Conservation (phyloP, 2,329 filamentous ascomycete genomes). For the Pleomassaria siparia region DNA sequence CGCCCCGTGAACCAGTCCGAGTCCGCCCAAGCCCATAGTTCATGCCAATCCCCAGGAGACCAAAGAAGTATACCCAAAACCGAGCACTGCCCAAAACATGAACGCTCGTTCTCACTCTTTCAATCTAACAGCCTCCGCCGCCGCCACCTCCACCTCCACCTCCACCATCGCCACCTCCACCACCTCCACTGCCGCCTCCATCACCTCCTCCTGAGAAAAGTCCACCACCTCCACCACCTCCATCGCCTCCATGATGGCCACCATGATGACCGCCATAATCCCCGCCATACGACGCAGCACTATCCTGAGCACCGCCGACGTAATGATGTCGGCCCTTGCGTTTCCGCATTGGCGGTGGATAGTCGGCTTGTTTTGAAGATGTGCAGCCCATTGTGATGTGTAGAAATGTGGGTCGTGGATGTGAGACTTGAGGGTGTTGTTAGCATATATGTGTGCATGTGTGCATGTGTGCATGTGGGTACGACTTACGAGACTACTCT, state of each 20-base stretch:
- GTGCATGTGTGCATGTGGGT: no score
- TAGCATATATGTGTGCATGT: background rate
- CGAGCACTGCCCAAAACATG: background rate
- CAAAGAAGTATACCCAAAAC: background rate
- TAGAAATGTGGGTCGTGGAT: background rate
- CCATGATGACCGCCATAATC: slow-evolving; percentile 3
- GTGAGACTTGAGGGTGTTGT: background rate
- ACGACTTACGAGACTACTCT: no score
- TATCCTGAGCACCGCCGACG: background rate
- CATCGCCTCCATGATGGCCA: slow-evolving; percentile 6
- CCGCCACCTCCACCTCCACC: slow-evolving; percentile 9
- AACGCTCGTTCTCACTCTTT: background rate
- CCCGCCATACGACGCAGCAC: background rate
- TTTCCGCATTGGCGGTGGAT: slow-evolving; percentile 4
- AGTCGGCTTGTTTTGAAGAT: slow-evolving; percentile 2
- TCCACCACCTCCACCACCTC: slow-evolving; percentile 4
- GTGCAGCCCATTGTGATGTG: slow-evolving; percentile 7
- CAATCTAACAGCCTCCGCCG: slow-evolving; percentile 4
- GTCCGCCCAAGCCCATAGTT: background rate
- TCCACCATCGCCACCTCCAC: slow-evolving; percentile 4
- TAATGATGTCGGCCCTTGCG: background rate
- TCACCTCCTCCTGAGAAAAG: slow-evolving; percentile 1
- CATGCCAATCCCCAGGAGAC: background rate
- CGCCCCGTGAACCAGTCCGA: no score
- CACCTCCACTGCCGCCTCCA: slow-evolving; percentile 6